Evolutionary conservation across 768 basidiomycete species (phyloP).

Genomic region (Chalciporus pseudorubinellus): DNA sequence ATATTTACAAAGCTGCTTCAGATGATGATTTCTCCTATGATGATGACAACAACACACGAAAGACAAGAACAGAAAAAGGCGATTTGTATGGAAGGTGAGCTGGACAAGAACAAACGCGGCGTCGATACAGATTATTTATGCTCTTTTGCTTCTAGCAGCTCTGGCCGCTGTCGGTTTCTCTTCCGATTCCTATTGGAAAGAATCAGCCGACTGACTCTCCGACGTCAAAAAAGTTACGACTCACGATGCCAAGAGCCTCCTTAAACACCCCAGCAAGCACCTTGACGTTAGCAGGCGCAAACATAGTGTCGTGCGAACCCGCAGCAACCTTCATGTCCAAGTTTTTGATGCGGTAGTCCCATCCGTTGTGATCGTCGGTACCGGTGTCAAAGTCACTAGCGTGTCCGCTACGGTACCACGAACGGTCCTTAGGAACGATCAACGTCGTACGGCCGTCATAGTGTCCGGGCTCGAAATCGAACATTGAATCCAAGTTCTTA

Average conservation of each 20-base stretch:
- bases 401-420: slow-evolving; percentile 30
- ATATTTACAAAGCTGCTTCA: no score
- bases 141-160: not conserved
- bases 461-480: slow-evolving; percentile 29
- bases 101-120: no score
- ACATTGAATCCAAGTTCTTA: slow-evolving; percentile 34
- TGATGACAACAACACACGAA: no score
- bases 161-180: not conserved
- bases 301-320: slow-evolving; percentile 31
- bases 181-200: not conserved
- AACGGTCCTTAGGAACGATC: slow-evolving; percentile 31
- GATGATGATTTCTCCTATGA: no score
- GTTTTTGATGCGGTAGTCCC: slow-evolving; percentile 27
- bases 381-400: slow-evolving; percentile 32
- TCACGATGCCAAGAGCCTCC: slow-evolving; percentile 14
- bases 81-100: no score
- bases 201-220: no score
- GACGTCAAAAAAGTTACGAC: no score
- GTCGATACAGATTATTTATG: no score
- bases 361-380: slow-evolving; percentile 31
- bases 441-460: slow-evolving; percentile 25
- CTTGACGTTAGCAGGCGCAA: slow-evolving; percentile 32
- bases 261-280: slow-evolving; percentile 26
- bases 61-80: no score
- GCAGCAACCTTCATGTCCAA: slow-evolving; percentile 27